Conservation (phyloP, 2,329 filamentous ascomycete genomes). For the Didymella pomorum region DNA sequence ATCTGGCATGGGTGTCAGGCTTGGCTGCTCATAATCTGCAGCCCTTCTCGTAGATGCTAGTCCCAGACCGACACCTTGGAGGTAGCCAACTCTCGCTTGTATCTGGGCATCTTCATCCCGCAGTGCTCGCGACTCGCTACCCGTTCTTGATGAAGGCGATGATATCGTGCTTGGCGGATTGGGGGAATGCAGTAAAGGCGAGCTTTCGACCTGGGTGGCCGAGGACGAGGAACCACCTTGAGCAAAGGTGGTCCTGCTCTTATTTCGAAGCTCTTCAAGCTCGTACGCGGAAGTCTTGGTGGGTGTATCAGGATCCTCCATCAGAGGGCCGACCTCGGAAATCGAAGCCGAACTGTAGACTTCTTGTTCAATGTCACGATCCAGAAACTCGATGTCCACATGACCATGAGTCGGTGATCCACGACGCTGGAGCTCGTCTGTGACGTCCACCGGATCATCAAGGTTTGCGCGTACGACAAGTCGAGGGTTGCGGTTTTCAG, state of each 20-base stretch:
- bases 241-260: neutral
- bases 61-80: neutral
- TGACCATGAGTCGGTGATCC: too few relatives aligned
- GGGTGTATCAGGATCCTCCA: too few relatives aligned
- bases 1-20: neutral
- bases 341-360: too few relatives aligned
- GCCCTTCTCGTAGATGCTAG: neutral
- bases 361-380: too few relatives aligned
- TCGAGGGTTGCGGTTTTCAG: too few relatives aligned
- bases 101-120: neutral
- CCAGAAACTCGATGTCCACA: too few relatives aligned
- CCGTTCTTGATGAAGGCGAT: neutral
- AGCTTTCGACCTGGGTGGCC: neutral
- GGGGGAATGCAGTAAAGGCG: neutral
- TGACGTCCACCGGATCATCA: too few relatives aligned
- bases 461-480: too few relatives aligned
- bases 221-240: neutral
- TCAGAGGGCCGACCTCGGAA: too few relatives aligned
- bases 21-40: neutral
- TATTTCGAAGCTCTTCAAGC: neutral
- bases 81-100: neutral
- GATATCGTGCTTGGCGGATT: neutral
- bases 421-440: too few relatives aligned
- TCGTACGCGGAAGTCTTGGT: neutral
- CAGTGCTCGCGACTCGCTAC: neutral